Evolutionary conservation across 805 yeast species (phyloP), one percentile per base, ranked within the genome.

Genomic region (Ascoidea rubescens): DNA sequence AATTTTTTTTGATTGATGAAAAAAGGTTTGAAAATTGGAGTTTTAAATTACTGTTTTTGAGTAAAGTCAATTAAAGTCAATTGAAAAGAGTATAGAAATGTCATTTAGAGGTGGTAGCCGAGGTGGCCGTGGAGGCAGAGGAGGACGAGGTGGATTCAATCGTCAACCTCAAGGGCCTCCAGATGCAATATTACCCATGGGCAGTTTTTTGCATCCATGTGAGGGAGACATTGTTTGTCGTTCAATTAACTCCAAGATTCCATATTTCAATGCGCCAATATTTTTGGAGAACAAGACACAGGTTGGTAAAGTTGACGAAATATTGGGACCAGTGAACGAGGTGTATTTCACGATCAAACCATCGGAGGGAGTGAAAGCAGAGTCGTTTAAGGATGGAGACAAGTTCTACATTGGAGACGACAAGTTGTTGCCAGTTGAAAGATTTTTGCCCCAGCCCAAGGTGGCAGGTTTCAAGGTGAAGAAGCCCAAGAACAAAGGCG

Each of bases 231-330:
- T 93, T 65, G 96, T 93, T 53, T 93, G 98, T 73, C 87, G 90
- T 64, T 89, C 97, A 49, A 86, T 87, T 63, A 93, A 93, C 68
- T 81, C 88, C 53, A 91, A 91, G 74, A 76, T 93, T 60, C 99
- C 99, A 63, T 93, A 91, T 69, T 93, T 93, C 79, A 93, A 93
- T 71, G 99, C 99, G 31, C 99, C 99, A 66, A 90, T 93, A 62
- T 93, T 84, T 68, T 77, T 93, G 60, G 98, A 93, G 68, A 91
- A 93, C 77, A 93, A 93, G 71, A 84, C 96, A 31, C 93, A 85
- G 65, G 82, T 93, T 49, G 99, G 99, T 62, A 93, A 93, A 69
- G 96, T 93, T 54, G 99, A 93, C 67, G 99, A 93, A 75, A 93
- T 93, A 57, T 77, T 93, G 60, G 99, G 99, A 50, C 98, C 99